phyloP scores from a whole-genome alignment of 257 asterid genomes.

The Cordia subcordata region DNA sequence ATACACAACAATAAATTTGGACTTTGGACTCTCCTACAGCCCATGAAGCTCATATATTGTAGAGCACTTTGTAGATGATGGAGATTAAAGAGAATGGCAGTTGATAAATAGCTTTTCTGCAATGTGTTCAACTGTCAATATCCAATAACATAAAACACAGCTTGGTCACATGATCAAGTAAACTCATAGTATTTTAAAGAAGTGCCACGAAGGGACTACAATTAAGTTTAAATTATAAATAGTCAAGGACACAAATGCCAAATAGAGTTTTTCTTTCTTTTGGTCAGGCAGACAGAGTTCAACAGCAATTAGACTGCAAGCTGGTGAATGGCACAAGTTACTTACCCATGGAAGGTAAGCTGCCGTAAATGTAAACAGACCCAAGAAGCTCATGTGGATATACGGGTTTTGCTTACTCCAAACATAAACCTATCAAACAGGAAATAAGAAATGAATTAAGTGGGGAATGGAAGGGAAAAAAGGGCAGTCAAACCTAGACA shows the following conservation, averaged over 20 bases:
- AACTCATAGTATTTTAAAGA: background rate
- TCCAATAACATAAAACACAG: too few relatives aligned
- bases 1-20: too few relatives aligned
- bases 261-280: too few relatives aligned
- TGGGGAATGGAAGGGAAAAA: background rate
- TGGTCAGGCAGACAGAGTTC: too few relatives aligned
- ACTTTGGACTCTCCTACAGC: too few relatives aligned
- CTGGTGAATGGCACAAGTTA: conserved; percentile 1
- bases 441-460: background rate
- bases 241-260: background rate
- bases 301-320: background rate
- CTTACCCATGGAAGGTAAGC: conserved; percentile 99
- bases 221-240: too few relatives aligned
- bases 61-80: too few relatives aligned
- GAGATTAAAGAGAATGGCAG: too few relatives aligned
- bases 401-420: conserved; percentile 99
- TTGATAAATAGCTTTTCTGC: too few relatives aligned
- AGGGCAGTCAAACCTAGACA: background rate
- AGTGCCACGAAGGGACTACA: background rate
- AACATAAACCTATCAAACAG: conserved; percentile 68
- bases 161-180: too few relatives aligned
- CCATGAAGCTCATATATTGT: too few relatives aligned
- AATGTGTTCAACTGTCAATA: too few relatives aligned
- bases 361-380: conserved; percentile 95
- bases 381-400: conserved; percentile 98